phyloP scores from a whole-genome alignment of 495 filamentous ascomycete species.

The Bacidia gigantensis region DNA sequence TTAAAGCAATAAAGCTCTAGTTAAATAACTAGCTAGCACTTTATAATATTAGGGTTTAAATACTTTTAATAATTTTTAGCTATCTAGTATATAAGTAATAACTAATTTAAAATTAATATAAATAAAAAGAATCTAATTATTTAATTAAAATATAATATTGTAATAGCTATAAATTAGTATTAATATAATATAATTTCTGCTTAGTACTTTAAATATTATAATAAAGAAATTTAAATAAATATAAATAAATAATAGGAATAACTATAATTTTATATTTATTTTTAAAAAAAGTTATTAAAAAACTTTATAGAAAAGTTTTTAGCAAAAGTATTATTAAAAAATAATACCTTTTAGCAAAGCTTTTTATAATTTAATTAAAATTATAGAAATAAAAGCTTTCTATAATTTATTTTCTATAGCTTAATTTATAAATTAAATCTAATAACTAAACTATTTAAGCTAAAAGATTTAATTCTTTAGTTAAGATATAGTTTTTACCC shows the following conservation, averaged over 20 bases:
- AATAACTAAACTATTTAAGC: slow-evolving; percentile 10
- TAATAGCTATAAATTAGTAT: slow-evolving; percentile 63
- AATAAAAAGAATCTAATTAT: slow-evolving; percentile 66
- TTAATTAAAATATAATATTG: slow-evolving; percentile 53
- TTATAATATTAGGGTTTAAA: slow-evolving; percentile 38
- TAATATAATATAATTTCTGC: slow-evolving; percentile 72
- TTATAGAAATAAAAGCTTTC: too few relatives aligned
- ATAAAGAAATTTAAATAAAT: slow-evolving; percentile 44
- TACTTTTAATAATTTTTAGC: slow-evolving; percentile 45
- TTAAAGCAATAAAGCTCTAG: slow-evolving; percentile 44
- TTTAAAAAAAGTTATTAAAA: too few relatives aligned
- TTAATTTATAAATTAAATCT: too few relatives aligned
- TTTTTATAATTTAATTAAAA: too few relatives aligned
- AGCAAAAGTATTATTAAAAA: too few relatives aligned
- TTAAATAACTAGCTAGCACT: slow-evolving; percentile 36
- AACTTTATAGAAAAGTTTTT: too few relatives aligned
- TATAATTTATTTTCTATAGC: too few relatives aligned
- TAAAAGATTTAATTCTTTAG: background rate
- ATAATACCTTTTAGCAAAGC: too few relatives aligned
- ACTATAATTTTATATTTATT: slow-evolving; percentile 57
- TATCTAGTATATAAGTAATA: slow-evolving; percentile 48
- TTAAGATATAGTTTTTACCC: slow-evolving; percentile 13
- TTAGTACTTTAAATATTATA: slow-evolving; percentile 61
- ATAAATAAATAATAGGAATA: slow-evolving; percentile 43
- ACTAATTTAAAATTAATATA: slow-evolving; percentile 57